Evolutionary conservation across 768 basidiomycete genomes (phyloP).

Genomic region (Boletus huronensis): DNA sequence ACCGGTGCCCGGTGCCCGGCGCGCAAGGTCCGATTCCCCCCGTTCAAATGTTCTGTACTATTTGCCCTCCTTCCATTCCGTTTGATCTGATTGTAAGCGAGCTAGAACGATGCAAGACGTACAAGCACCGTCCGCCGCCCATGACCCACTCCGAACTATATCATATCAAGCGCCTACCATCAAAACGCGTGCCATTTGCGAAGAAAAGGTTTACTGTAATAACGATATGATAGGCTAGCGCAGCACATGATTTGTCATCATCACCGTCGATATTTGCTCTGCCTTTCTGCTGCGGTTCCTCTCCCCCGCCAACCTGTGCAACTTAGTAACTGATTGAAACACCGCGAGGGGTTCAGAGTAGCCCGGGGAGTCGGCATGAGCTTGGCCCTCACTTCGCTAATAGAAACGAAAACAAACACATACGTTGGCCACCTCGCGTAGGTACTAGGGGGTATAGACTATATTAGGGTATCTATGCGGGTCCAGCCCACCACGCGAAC

Average conservation of each 20-base stretch:
- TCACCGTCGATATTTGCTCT: not conserved
- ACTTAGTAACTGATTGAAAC: too few relatives aligned
- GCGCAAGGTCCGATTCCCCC: not conserved
- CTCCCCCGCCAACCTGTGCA: not conserved
- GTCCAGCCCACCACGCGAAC: not conserved
- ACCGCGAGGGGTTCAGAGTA: not conserved
- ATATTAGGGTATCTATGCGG: constrained; percentile 8
- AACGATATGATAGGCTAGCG: not conserved
- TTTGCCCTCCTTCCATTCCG: not conserved
- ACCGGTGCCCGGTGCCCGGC: constrained; percentile 3
- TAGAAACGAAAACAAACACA: not conserved
- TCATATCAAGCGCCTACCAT: not conserved
- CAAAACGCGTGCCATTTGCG: not conserved
- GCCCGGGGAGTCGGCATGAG: constrained; percentile 12
- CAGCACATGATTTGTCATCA: constrained; percentile 7
- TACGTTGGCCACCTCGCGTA: constrained; percentile 1
- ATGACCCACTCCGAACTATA: not conserved
- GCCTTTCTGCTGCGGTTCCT: not conserved
- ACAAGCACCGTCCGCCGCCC: not conserved
- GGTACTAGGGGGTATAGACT: not conserved
- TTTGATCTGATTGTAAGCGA: not conserved
- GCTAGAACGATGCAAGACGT: not conserved
- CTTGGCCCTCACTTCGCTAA: constrained; percentile 21
- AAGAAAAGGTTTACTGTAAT: not conserved
- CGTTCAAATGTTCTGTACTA: not conserved